Base-by-base conservation (phyloP, 2,329 filamentous ascomycete genomes). In the Cladosporium sp. region DNA sequence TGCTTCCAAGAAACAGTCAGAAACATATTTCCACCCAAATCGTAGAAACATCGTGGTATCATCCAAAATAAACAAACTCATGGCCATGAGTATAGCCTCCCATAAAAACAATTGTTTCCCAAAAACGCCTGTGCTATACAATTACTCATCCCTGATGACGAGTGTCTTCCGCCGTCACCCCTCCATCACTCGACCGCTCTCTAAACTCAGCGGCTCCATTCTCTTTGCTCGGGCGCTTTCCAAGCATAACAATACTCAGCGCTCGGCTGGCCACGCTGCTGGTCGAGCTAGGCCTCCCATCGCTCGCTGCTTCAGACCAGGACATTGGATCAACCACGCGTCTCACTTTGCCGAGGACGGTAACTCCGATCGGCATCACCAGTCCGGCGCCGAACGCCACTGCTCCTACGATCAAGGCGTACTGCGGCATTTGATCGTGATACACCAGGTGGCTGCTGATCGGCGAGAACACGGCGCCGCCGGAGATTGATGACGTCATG, bases 351-450 rank as follows among this genome's bases (percentile, higher is more conserved):
- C 81, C 80, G 24, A 82, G 74, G 1, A 80, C 44, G 66, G 84
- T 86, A 64, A 87, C 78, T 72, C 85, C 86, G 4, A 88, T 54
- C 0, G 86, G 83, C 70, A 87, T 85, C 5, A 87, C 68, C 6
- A 79, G 75, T 0, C 85, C 85, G 7, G 78, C 81, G 0, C 80
- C 79, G 65, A 83, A 87, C 0, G 81, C 78, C 0, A 84, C 84
- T 14, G 86, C 76, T 4, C 84, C 79, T 15, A 88, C 82, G 63
- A 81, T 81, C 68, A 84, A 85, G 0, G 84, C 84, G 66, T 82
- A 86, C 21, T 78, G 77, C 1, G 80, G 72, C 26, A 80, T 79
- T 3, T 76, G 74, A n/a, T 80, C 80, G 2, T 75, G 73, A 7
- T 59, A 59, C 5, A 75, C 73, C 8, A 83, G 80, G 0, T 80